Base-by-base conservation (phyloP, 2,329 filamentous ascomycete genomes). In the Aspergillus fischeri region DNA sequence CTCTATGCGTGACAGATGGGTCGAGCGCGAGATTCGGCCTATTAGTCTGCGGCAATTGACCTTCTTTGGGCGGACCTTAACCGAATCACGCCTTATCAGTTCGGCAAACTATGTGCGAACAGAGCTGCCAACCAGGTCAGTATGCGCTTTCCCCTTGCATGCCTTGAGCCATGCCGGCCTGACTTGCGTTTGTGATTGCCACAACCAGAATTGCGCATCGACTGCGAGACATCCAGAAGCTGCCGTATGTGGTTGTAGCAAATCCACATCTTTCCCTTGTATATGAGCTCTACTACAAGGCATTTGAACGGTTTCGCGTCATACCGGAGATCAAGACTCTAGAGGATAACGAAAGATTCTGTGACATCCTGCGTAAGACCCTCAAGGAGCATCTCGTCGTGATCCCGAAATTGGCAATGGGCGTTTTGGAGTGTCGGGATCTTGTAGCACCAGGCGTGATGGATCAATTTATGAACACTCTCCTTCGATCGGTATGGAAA, bases 31-130 rank as follows among this genome's bases (percentile, higher is more conserved):
- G 72, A 92, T 92, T 51, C 85, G 92, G 53, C 94, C 94, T n/a
- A 97, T 99, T 71, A 96, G 91, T 77, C 79, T 99, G 67, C 89
- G 94, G 57, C 94, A 97, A 77, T 84, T 99, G 68, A 97, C 96
- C 78, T 95, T 97, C 68, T 99, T 97, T 75, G 94, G 94, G 29
- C 88, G 94, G 50, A 95, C 92, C 24, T 78, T 99, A 71, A 97
- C 92, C 50, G 92, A 97, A 76, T 83, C 86, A 52, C 88, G 95
- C 57, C 82, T 99, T 60, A 85, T 99, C 65, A 92, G 90, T 77
- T 97, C 92, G 47, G 94, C 94, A 60, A 99, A 99, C 77, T 99
- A 99, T 80, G 92, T 97, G 53, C 89, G 94, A 57, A 92, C 92
- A 4, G 94, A 99, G 78, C 84, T 99, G 53, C 93, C 93, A 6